These are phyloP conservation scores for Lolium multiflorum DNA, from an alignment of 176 grass and related monocot species.

Conservation along the genomic window DNA sequence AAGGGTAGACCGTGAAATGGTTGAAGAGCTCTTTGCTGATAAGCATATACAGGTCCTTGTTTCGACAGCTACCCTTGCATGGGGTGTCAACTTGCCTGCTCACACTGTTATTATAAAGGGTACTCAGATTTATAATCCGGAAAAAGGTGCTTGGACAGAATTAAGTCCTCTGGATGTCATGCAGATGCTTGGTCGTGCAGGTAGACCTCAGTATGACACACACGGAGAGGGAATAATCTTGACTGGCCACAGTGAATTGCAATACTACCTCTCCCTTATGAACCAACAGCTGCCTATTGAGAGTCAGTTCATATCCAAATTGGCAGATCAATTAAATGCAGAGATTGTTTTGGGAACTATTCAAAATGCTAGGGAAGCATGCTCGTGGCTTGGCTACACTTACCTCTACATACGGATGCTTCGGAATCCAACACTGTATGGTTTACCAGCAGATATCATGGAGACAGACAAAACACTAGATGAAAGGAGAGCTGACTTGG, in stretches of 20 bases:
- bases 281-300: slow-evolving; percentile 97
- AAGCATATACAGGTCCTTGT: slow-evolving; percentile 95
- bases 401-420: slow-evolving; percentile 94
- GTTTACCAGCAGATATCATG: slow-evolving; percentile 76
- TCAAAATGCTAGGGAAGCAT: slow-evolving; percentile 93
- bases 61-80: slow-evolving; percentile 89
- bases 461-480: slow-evolving; percentile 81
- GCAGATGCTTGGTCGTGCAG: slow-evolving; percentile 99
- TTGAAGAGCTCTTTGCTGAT: slow-evolving; percentile 90
- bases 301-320: slow-evolving; percentile 90
- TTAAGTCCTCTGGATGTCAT: slow-evolving; percentile 95
- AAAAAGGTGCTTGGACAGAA: slow-evolving; percentile 97
- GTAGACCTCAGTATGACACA: slow-evolving; percentile 94
- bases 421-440: slow-evolving; percentile 90
- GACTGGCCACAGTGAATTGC: slow-evolving; percentile 89
- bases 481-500: slow-evolving; percentile 94
- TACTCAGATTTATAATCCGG: slow-evolving; percentile 96
- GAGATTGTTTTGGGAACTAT: slow-evolving; percentile 93
- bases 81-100: slow-evolving; percentile 97
- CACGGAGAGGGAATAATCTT: slow-evolving; percentile 97
- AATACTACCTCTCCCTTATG: slow-evolving; percentile 96
- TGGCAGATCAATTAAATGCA: slow-evolving; percentile 94
- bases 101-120: slow-evolving; percentile 98
- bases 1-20: slow-evolving; percentile 79
- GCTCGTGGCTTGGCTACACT: slow-evolving; percentile 90